phyloP scores from a whole-genome alignment of 805 yeast genomes.

The Wickerhamomyces pijperi region DNA sequence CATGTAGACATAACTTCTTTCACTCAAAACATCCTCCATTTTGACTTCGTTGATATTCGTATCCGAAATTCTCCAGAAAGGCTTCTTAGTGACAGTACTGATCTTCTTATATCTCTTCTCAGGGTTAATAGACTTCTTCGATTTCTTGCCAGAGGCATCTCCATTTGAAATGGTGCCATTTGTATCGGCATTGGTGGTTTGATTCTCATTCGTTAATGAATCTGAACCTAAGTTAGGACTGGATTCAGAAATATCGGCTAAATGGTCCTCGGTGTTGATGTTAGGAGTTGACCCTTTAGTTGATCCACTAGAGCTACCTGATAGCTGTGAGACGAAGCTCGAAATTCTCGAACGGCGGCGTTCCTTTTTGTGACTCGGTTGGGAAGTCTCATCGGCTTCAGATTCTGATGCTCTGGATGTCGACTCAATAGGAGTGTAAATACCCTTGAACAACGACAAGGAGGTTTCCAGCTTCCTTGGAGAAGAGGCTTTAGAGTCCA shows the following conservation, averaged over 20 bases:
- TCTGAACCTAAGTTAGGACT: conserved; percentile 2
- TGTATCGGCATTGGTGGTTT: not conserved
- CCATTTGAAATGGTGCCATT: not conserved
- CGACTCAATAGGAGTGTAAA: conserved; percentile 3
- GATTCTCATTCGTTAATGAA: conserved; percentile 2
- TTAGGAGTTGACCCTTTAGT: conserved; percentile 7
- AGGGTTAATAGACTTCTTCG: conserved; percentile 1
- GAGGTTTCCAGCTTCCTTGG: conserved; percentile 1
- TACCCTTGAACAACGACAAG: conserved; percentile 1
- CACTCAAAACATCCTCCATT: conserved; percentile 46
- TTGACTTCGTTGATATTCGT: conserved; percentile 53
- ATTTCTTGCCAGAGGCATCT: not conserved
- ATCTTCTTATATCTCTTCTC: conserved; percentile 36
- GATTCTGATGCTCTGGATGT: conserved; percentile 9
- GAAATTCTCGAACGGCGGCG: conserved; percentile 7
- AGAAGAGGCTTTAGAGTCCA: not conserved
- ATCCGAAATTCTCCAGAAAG: conserved; percentile 85
- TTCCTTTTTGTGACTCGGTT: not conserved
- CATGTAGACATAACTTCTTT: conserved; percentile 74
- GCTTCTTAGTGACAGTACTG: conserved; percentile 42
- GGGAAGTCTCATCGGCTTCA: not conserved
- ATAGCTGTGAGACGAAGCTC: conserved; percentile 14
- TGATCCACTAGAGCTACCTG: conserved; percentile 6
- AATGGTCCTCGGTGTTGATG: not conserved
- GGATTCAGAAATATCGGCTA: conserved; percentile 1